These are phyloP conservation scores for barley (Hordeum vulgare) DNA, from an alignment of 176 grass and related monocot genomes.

Conservation along the genomic window DNA sequence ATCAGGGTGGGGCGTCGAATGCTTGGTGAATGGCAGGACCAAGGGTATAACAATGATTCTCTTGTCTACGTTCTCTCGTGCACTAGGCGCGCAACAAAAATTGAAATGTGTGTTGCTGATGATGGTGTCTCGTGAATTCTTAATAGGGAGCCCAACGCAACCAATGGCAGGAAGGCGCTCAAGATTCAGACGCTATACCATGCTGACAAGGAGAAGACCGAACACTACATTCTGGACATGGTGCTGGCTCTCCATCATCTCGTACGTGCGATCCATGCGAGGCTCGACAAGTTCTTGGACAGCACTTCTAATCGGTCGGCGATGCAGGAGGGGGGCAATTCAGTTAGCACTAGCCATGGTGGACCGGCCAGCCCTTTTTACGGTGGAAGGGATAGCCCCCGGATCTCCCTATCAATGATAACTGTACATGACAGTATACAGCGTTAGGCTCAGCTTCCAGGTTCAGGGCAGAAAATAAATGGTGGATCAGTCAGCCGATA, in stretches of 20 bases:
- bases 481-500: background rate
- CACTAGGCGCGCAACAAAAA: background rate
- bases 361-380: background rate
- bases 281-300: background rate
- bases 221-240: conserved; percentile 43
- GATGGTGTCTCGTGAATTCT: background rate
- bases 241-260: conserved; percentile 51
- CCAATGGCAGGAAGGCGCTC: background rate
- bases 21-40: background rate
- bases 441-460: background rate
- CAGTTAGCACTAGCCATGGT: background rate
- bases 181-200: conserved; percentile 50
- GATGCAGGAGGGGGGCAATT: background rate
- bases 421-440: background rate
- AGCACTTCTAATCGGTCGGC: background rate
- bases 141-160: background rate
- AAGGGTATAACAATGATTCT: conserved; percentile 5
- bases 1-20: background rate
- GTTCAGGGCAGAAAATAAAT: background rate
- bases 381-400: background rate
- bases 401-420: background rate
- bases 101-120: background rate
- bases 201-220: conserved; percentile 54
- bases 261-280: background rate
- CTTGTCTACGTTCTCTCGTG: background rate